These are phyloP conservation scores for Botrytis tulipae DNA, from an alignment of 2,329 filamentous ascomycete species.

Conservation along the genomic window DNA sequence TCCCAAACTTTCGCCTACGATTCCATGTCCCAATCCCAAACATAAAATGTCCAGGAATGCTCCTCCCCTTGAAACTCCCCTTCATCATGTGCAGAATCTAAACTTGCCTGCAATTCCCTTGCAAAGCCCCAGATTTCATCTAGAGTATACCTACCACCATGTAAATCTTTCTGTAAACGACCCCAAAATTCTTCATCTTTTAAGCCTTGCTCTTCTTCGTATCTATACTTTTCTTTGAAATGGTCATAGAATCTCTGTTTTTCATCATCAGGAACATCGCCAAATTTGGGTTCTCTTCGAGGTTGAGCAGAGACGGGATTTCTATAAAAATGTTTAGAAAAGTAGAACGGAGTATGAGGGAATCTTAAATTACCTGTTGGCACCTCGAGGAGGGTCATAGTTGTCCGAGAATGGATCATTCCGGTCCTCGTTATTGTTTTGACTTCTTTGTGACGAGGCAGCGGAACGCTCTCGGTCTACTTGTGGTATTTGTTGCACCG, in stretches of 20 bases:
- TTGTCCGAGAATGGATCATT: neutral
- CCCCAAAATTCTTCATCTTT: conserved; percentile 8
- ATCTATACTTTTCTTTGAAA: neutral
- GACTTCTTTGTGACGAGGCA: neutral
- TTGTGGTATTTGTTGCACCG: conserved; percentile 22
- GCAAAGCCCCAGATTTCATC: conserved; percentile 36
- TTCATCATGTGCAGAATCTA: conserved; percentile 23
- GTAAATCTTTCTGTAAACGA: neutral
- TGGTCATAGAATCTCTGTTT: neutral
- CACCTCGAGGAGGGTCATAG: neutral
- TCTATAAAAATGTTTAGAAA: conserved; percentile 11
- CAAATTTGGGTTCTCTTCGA: neutral
- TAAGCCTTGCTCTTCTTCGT: neutral
- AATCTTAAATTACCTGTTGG: conserved; percentile 22
- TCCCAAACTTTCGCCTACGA: neutral
- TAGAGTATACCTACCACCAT: conserved; percentile 24
- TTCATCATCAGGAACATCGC: neutral
- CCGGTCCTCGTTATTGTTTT: conserved; percentile 21
- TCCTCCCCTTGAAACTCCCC: neutral
- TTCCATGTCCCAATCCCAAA: neutral
- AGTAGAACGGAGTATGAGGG: neutral
- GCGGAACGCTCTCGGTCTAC: conserved; percentile 23
- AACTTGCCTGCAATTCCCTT: conserved; percentile 31
- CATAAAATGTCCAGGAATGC: neutral
- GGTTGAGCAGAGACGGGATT: neutral